These are phyloP conservation scores for Phaeosphaeria sp. DNA, from an alignment of 2,329 filamentous ascomycete genomes.

Conservation along the genomic window DNA sequence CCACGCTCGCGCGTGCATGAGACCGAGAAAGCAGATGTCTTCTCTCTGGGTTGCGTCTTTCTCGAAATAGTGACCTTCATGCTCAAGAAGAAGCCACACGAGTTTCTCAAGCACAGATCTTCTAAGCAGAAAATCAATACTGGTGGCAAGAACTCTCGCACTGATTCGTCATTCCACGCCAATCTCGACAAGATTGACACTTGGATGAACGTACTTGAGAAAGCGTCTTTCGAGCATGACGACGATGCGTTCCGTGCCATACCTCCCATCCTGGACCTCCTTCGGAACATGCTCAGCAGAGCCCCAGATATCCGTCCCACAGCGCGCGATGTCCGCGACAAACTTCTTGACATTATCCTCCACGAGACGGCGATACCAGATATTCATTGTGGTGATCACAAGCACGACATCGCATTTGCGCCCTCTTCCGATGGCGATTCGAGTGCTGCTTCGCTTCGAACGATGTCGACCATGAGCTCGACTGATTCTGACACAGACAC, in stretches of 20 bases:
- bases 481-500: slow-evolving; percentile 38
- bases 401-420: slow-evolving; percentile 35
- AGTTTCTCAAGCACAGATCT: slow-evolving; percentile 71
- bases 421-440: slow-evolving; percentile 38
- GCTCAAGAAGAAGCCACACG: slow-evolving; percentile 70
- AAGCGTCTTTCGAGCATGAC: slow-evolving; percentile 58
- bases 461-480: slow-evolving; percentile 34
- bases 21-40: slow-evolving; percentile 67
- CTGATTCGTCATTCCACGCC: slow-evolving; percentile 75
- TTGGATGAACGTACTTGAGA: slow-evolving; percentile 70
- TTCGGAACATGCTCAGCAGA: slow-evolving; percentile 52
- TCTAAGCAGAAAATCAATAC: slow-evolving; percentile 65
- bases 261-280: slow-evolving; percentile 50
- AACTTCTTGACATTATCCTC: slow-evolving; percentile 40
- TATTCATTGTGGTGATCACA: slow-evolving; percentile 45
- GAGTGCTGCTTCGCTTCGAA: slow-evolving; percentile 34
- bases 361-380: slow-evolving; percentile 40
- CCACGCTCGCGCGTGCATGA: slow-evolving; percentile 40
- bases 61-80: slow-evolving; percentile 74
- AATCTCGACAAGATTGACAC: slow-evolving; percentile 72
- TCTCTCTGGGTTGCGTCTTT: slow-evolving; percentile 75
- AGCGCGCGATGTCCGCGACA: slow-evolving; percentile 51
- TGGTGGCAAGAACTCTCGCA: slow-evolving; percentile 60
- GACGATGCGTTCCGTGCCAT: slow-evolving; percentile 50
- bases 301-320: slow-evolving; percentile 51